These are phyloP conservation scores for Barbatosphaeria neglecta DNA, from an alignment of 495 filamentous ascomycete genomes.

Conservation along the genomic window DNA sequence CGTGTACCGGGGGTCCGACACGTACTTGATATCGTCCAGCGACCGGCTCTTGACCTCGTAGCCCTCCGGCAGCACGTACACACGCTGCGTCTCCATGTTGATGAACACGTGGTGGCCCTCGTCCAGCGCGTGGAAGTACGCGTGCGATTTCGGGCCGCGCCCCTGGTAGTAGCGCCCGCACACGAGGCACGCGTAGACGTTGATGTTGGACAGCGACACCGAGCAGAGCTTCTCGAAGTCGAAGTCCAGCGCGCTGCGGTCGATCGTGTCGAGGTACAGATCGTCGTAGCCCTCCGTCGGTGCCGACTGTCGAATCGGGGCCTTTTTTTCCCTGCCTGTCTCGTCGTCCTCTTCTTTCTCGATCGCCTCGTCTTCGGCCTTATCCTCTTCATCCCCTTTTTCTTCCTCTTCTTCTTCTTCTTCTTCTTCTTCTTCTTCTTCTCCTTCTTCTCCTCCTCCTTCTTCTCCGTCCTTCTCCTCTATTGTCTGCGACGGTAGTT, in stretches of 20 bases:
- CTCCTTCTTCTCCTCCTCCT: too few relatives aligned
- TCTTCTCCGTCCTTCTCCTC: too few relatives aligned
- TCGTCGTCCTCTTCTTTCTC: constrained; percentile 25
- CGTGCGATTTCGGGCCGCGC: constrained; percentile 83
- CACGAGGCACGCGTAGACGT: constrained; percentile 95
- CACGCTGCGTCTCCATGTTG: constrained; percentile 90
- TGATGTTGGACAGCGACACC: constrained; percentile 89
- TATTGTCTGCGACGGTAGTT: too few relatives aligned
- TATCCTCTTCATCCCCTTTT: neutral
- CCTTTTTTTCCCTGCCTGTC: constrained; percentile 36
- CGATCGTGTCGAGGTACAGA: constrained; percentile 94
- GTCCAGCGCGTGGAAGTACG: constrained; percentile 96
- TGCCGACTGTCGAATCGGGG: constrained; percentile 51
- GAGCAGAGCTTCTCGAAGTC: constrained; percentile 99
- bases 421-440: constrained; percentile 5
- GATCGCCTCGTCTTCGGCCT: neutral
- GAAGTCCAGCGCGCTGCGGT: constrained; percentile 79
- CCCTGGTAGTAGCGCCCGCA: constrained; percentile 98
- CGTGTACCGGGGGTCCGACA: constrained; percentile 81
- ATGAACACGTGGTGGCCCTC: constrained; percentile 93
- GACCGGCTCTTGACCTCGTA: constrained; percentile 95
- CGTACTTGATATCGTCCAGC: constrained; percentile 96
- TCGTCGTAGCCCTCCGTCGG: constrained; percentile 87
- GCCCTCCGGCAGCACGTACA: constrained; percentile 92
- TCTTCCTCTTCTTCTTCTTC: constrained; percentile 1